Evolutionary conservation across 768 basidiomycete species (phyloP).

Genomic region (Suillus tomentosus): DNA sequence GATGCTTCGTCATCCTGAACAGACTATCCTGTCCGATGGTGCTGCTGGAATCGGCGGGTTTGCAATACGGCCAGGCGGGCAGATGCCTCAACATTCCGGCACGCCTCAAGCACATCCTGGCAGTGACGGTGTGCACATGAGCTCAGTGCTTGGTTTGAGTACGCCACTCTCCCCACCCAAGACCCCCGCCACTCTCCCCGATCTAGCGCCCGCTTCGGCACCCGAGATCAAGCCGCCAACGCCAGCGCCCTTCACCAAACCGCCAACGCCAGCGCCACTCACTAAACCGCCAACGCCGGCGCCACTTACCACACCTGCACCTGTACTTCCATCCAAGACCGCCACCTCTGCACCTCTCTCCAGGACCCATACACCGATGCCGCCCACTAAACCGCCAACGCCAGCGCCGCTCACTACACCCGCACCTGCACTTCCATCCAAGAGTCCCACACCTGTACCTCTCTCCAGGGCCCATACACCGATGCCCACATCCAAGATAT

Average conservation of each 20-base stretch:
- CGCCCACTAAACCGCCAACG: background rate
- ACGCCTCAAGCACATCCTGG: background rate
- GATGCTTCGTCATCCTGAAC: constrained; percentile 14
- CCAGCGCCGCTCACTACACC: background rate
- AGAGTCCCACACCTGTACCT: background rate
- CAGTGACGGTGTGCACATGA: background rate
- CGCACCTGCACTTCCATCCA: background rate
- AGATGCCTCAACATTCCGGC: background rate
- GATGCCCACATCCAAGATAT: background rate
- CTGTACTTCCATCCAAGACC: background rate
- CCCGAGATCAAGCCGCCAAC: background rate
- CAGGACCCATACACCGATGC: background rate
- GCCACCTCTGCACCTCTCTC: background rate
- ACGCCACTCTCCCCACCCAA: background rate
- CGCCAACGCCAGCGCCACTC: background rate
- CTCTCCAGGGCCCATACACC: background rate
- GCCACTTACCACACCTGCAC: background rate
- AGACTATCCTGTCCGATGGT: background rate
- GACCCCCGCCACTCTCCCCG: background rate
- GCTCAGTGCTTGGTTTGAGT: background rate
- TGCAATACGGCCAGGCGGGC: background rate
- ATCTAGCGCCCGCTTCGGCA: too few species aligned
- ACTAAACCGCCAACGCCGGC: background rate
- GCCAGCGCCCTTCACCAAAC: background rate
- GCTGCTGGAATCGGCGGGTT: background rate